Conservation (phyloP, 1,139 yeast species). For the Diutina siamensis region DNA sequence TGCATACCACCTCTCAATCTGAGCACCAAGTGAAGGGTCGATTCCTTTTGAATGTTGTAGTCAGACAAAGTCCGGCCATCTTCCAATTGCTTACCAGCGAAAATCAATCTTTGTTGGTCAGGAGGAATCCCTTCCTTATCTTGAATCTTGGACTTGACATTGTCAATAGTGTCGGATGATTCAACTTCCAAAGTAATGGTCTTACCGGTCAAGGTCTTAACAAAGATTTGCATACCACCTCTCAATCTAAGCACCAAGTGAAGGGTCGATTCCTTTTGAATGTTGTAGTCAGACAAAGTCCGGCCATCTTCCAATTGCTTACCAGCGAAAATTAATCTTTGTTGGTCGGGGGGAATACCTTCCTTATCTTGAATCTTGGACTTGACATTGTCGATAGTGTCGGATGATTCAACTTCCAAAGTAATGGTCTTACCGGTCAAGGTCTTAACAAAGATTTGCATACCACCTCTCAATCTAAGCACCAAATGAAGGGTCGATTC, state of each 20-base stretch:
- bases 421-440: constrained; percentile 14
- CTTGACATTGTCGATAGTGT: constrained; percentile 13
- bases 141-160: constrained; percentile 87
- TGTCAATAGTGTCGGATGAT: constrained; percentile 90
- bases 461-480: constrained; percentile 53
- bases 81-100: constrained; percentile 91
- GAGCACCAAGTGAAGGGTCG: constrained; percentile 74
- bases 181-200: constrained; percentile 91
- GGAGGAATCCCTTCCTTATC: constrained; percentile 95
- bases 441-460: constrained; percentile 13
- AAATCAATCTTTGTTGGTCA: constrained; percentile 87
- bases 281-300: constrained; percentile 13
- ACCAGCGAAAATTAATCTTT: constrained; percentile 13
- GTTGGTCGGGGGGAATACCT: constrained; percentile 13
- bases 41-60: constrained; percentile 58
- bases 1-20: constrained; percentile 66
- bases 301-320: constrained; percentile 14
- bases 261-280: constrained; percentile 15
- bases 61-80: constrained; percentile 59
- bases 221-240: constrained; percentile 74
- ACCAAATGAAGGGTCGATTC: constrained; percentile 32
- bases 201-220: constrained; percentile 67
- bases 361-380: constrained; percentile 13
- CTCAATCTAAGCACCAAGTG: constrained; percentile 47
- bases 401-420: constrained; percentile 12